Evolutionary conservation across 441 rosid genomes (phyloP).

Genomic region (Kokia cookei): DNA sequence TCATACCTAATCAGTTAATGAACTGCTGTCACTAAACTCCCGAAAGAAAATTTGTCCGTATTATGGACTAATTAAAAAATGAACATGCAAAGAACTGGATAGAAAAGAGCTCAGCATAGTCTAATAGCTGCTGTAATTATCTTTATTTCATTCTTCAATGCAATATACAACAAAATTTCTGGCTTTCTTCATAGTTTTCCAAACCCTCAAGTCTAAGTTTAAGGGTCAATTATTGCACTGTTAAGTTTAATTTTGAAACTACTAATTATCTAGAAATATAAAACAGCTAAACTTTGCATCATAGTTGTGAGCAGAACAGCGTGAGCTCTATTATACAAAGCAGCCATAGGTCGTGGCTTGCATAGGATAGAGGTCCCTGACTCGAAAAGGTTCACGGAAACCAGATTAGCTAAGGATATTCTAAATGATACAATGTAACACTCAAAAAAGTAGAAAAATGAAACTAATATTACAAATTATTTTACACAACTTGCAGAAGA

Average conservation of each 20-base stretch:
- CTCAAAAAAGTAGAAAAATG: not conserved
- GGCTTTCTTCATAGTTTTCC: not conserved
- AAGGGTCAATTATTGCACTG: not conserved
- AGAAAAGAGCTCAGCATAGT: not conserved
- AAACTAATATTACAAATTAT: not conserved
- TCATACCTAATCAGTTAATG: slow-evolving; percentile 61
- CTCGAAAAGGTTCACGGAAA: not conserved
- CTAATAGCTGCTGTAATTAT: not conserved
- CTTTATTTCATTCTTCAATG: not conserved
- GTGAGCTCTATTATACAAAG: not conserved
- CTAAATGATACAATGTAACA: not conserved
- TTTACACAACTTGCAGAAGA: not conserved
- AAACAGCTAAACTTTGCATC: not conserved
- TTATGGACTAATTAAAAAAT: not conserved
- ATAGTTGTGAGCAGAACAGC: not conserved
- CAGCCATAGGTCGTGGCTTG: not conserved
- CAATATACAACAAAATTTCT: not conserved
- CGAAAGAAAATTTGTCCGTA: slow-evolving; percentile 6
- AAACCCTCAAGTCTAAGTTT: not conserved
- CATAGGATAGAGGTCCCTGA: not conserved
- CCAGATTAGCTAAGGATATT: not conserved
- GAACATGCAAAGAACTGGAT: not conserved
- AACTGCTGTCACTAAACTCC: slow-evolving; percentile 22
- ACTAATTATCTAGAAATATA: not conserved
- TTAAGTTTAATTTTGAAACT: not conserved